Evolutionary conservation across 331 rosid genomes (phyloP).

Genomic region (Rosa hybrid): DNA sequence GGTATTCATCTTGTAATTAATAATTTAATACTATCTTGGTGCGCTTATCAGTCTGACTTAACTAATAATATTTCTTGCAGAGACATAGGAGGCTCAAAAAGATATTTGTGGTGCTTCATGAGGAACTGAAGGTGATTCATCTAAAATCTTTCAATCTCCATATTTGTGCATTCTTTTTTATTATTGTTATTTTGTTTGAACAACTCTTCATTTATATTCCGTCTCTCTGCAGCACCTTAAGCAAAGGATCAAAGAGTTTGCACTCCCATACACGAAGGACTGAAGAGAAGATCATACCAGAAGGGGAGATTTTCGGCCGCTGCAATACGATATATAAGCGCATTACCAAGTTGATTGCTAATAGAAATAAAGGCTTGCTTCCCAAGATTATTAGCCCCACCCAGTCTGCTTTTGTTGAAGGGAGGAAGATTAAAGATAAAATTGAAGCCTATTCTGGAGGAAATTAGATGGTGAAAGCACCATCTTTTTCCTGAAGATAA

Average conservation of each 20-base stretch:
- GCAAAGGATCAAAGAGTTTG: constrained; percentile 70
- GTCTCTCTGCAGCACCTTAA: constrained; percentile 63
- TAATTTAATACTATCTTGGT: background rate
- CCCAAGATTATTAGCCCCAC: no score
- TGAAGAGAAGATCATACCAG: constrained; percentile 31
- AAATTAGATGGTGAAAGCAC: background rate
- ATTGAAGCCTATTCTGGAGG: constrained; percentile 19
- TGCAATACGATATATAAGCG: no score
- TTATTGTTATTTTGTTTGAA: background rate
- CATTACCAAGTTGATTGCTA: no score
- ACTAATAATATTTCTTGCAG: constrained; percentile 53
- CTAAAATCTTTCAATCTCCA: background rate
- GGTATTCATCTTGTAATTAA: background rate
- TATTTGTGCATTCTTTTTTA: background rate
- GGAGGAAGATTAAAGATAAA: background rate
- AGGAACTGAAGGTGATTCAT: constrained; percentile 71
- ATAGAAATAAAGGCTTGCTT: no score
- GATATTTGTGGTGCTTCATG: constrained; percentile 82
- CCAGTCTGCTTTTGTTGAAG: no score
- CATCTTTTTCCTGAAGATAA: constrained; percentile 13
- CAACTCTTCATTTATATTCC: background rate
- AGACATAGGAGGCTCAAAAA: constrained; percentile 84
- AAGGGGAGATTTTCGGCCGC: background rate
- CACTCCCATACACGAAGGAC: constrained; percentile 39
- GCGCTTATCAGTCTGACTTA: background rate